These are phyloP conservation scores for Blastocystis sp. DNA, from an alignment of 352 stramenopile species.

Conservation along the genomic window DNA sequence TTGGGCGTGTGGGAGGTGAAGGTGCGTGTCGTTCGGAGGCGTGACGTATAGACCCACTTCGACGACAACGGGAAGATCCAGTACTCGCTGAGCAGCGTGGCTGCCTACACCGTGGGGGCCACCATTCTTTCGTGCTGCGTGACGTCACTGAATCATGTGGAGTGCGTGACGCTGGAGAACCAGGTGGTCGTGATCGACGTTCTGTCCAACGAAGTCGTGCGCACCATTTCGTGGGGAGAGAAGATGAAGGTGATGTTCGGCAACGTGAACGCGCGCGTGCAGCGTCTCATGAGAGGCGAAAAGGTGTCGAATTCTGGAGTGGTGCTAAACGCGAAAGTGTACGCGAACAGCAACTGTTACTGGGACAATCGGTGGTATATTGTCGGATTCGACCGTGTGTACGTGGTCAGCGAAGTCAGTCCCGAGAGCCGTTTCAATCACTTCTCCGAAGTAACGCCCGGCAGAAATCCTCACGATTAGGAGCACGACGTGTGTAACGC, in stretches of 20 bases:
- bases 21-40: background rate
- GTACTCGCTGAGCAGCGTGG: background rate
- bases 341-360: background rate
- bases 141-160: background rate
- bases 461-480: background rate
- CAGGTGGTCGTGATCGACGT: background rate
- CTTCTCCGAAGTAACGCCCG: background rate
- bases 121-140: background rate
- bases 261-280: conserved; percentile 38
- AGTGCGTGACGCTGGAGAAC: background rate
- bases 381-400: conserved; percentile 28
- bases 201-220: background rate
- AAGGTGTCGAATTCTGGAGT: background rate
- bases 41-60: conserved; percentile 5
- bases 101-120: background rate
- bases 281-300: background rate
- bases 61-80: conserved; percentile 1
- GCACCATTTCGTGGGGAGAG: background rate
- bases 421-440: background rate
- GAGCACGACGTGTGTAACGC: background rate
- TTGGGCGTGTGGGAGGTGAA: conserved; percentile 16
- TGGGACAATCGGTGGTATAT: background rate
- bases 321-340: background rate
- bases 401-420: background rate
- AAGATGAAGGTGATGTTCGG: conserved; percentile 38